Conservation (phyloP, 345 rosid species). For the Chamaenerion angustifolium region DNA sequence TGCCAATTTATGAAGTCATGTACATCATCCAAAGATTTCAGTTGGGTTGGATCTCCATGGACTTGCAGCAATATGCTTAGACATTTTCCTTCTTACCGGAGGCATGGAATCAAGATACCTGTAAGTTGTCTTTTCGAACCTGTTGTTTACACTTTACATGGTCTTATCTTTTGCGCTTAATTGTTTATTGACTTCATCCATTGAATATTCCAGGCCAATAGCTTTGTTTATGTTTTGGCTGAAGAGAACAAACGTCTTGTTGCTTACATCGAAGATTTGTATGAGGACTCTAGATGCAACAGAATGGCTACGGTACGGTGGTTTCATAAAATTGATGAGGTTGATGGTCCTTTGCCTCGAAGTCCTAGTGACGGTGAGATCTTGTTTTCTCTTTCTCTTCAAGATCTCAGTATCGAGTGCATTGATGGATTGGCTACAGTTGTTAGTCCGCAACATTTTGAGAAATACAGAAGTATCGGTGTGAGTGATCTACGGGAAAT, state of each 20-base stretch:
- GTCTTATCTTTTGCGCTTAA: background rate
- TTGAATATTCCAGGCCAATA: slow-evolving; percentile 32
- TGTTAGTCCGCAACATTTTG: slow-evolving; percentile 58
- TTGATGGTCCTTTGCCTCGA: slow-evolving; percentile 48
- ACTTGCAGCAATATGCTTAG: slow-evolving; percentile 38
- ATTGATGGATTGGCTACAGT: slow-evolving; percentile 78
- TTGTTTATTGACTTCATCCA: background rate
- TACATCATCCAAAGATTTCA: slow-evolving; percentile 14
- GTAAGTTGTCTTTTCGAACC: slow-evolving; percentile 24
- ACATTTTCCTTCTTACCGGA: slow-evolving; percentile 49
- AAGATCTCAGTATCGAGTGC: slow-evolving; percentile 82
- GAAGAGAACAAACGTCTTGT: slow-evolving; percentile 59
- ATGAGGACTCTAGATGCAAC: slow-evolving; percentile 54
- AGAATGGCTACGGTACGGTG: slow-evolving; percentile 75
- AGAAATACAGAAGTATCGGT: slow-evolving; percentile 29
- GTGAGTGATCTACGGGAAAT: slow-evolving; percentile 21
- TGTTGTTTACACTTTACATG: background rate
- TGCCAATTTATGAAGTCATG: slow-evolving; percentile 15
- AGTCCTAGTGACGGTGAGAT: slow-evolving; percentile 63
- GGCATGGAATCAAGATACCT: slow-evolving; percentile 51
- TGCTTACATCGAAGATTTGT: slow-evolving; percentile 77
- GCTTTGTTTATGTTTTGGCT: slow-evolving; percentile 63
- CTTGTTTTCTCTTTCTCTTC: slow-evolving; percentile 70
- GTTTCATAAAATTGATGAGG: slow-evolving; percentile 91
- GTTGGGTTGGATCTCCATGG: slow-evolving; percentile 64